Conservation (phyloP, 208 protist genomes). For the Strigomonas culicis region DNA sequence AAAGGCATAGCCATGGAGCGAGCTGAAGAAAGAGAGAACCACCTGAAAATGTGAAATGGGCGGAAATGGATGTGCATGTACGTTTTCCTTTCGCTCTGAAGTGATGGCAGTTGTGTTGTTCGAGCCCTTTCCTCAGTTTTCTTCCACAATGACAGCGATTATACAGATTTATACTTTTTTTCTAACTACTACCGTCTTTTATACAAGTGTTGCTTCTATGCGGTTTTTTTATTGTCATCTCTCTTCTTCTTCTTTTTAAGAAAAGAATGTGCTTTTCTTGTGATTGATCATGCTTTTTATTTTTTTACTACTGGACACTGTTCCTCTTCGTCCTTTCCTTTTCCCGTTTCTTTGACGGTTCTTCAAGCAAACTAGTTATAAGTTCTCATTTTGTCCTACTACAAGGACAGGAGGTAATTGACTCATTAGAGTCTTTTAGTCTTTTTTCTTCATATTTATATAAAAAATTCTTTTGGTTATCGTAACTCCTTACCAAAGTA, state of each 20-base stretch:
- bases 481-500: background rate
- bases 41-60: no score
- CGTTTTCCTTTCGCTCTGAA: background rate
- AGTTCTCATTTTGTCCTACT: slow-evolving; percentile 8
- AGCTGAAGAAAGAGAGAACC: background rate
- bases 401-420: no score
- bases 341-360: slow-evolving; percentile 10
- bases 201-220: background rate
- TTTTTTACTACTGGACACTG: background rate
- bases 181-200: background rate
- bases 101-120: background rate
- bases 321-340: slow-evolving; percentile 8
- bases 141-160: background rate
- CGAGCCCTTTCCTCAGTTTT: background rate
- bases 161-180: background rate
- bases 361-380: slow-evolving; percentile 2
- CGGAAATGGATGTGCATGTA: background rate
- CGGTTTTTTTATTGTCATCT: background rate
- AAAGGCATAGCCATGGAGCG: no score
- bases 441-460: slow-evolving; percentile 1
- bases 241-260: background rate
- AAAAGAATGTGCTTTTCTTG: slow-evolving; percentile 1
- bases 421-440: background rate
- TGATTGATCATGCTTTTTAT: background rate
- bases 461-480: no score